Conservation (phyloP, 2,329 filamentous ascomycete genomes). For the Tolypocladium album region DNA sequence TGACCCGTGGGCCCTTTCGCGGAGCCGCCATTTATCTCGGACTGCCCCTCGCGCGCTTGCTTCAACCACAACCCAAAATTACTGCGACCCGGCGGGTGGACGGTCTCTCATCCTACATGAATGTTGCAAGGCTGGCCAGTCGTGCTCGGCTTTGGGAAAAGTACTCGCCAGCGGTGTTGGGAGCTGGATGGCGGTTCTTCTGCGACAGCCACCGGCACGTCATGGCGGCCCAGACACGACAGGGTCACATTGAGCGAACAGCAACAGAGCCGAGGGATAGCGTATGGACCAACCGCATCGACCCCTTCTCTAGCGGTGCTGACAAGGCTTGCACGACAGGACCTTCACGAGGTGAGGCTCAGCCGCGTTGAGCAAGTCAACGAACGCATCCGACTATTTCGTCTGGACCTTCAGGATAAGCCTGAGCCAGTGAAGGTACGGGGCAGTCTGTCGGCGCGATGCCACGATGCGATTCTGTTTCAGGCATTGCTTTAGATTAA, state of each 20-base stretch:
- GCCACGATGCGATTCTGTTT: neutral
- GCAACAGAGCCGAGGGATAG: constrained; percentile 60
- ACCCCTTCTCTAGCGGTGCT: neutral
- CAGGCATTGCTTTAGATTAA: neutral
- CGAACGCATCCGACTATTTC: constrained; percentile 55
- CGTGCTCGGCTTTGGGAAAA: neutral
- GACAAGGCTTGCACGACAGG: constrained; percentile 15
- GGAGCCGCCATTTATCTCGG: neutral
- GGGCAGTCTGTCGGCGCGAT: neutral
- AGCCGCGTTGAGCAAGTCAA: constrained; percentile 54
- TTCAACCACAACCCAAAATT: neutral
- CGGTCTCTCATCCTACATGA: neutral
- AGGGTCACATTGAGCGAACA: constrained; percentile 58
- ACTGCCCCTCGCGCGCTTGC: neutral
- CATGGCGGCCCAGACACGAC: neutral
- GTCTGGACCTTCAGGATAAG: constrained; percentile 43
- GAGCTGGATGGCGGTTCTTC: neutral
- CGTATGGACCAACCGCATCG: constrained; percentile 9
- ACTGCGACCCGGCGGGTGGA: neutral
- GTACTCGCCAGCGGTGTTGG: neutral
- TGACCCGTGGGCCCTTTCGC: neutral
- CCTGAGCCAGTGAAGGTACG: constrained; percentile 35
- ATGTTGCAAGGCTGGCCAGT: neutral
- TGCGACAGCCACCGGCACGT: neutral
- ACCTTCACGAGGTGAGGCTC: constrained; percentile 51